These are phyloP conservation scores for Ophiostoma angusticollis DNA, from an alignment of 2,329 filamentous ascomycete genomes.

Conservation along the genomic window DNA sequence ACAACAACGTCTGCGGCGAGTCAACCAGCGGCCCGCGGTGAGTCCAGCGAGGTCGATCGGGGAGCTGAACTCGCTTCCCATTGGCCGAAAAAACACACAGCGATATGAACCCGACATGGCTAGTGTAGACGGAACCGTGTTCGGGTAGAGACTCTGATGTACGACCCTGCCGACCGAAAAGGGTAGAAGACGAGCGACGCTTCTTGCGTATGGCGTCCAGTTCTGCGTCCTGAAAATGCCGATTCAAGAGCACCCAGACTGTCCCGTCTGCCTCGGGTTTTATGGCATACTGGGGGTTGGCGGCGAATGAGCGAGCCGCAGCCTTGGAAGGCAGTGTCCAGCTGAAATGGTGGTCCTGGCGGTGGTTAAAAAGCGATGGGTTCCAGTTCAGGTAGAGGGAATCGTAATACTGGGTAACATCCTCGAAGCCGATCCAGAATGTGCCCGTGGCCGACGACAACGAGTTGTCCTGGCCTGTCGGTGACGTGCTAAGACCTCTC, in stretches of 20 bases:
- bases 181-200: slow-evolving; percentile 11
- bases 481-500: slow-evolving; percentile 18
- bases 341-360: slow-evolving; percentile 80
- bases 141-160: background rate
- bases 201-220: slow-evolving; percentile 39
- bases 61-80: slow-evolving; percentile 61
- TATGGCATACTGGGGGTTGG: slow-evolving; percentile 62
- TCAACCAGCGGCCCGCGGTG: slow-evolving; percentile 81
- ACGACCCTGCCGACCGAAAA: too few species aligned
- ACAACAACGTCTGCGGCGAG: slow-evolving; percentile 79
- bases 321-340: slow-evolving; percentile 51
- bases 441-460: slow-evolving; percentile 48
- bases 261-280: slow-evolving; percentile 43
- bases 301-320: slow-evolving; percentile 42
- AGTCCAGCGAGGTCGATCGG: slow-evolving; percentile 42
- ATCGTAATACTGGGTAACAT: slow-evolving; percentile 83
- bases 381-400: slow-evolving; percentile 98
- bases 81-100: slow-evolving; percentile 61
- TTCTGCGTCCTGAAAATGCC: slow-evolving; percentile 67
- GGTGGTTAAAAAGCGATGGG: slow-evolving; percentile 63
- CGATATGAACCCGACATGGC: slow-evolving; percentile 61
- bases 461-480: slow-evolving; percentile 12
- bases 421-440: slow-evolving; percentile 87
- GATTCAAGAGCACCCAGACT: slow-evolving; percentile 75
- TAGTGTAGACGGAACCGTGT: too few species aligned